These are phyloP conservation scores for Cucumis cinereus DNA, from an alignment of 306 rosid genomes.

Conservation along the genomic window DNA sequence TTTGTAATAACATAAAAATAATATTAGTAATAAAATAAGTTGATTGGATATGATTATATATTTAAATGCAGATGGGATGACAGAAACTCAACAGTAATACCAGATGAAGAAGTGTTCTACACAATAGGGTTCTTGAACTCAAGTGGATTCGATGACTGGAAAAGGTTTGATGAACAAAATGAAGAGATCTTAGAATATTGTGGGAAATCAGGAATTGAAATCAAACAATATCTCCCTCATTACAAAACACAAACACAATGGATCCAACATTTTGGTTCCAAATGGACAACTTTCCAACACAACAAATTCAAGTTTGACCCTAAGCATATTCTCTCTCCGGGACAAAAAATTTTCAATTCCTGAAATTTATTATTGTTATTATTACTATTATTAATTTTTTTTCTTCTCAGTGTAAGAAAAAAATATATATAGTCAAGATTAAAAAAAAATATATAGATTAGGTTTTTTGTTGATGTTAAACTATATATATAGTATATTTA, in stretches of 20 bases:
- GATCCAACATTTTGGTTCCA: slow-evolving; percentile 62
- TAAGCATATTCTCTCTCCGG: slow-evolving; percentile 66
- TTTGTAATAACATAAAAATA: too few relatives aligned
- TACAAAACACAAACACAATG: slow-evolving; percentile 44
- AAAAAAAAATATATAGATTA: too few relatives aligned
- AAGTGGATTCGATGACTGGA: slow-evolving; percentile 59
- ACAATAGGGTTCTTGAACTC: slow-evolving; percentile 66
- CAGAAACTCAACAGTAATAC: slow-evolving; percentile 48
- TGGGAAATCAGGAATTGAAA: slow-evolving; percentile 30
- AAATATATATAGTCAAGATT: too few relatives aligned
- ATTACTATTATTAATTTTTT: not conserved
- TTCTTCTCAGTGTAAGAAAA: not conserved
- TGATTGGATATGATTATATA: too few relatives aligned
- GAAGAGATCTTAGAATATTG: slow-evolving; percentile 54
- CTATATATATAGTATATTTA: too few relatives aligned
- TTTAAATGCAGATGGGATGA: slow-evolving; percentile 55
- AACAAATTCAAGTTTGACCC: slow-evolving; percentile 70
- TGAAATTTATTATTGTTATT: not conserved
- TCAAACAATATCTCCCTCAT: slow-evolving; percentile 64
- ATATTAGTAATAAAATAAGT: too few relatives aligned
- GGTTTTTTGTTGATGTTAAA: too few relatives aligned
- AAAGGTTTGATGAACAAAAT: slow-evolving; percentile 48
- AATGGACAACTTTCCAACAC: slow-evolving; percentile 49
- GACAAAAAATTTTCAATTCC: slow-evolving; percentile 51
- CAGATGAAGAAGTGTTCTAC: slow-evolving; percentile 77